phyloP scores from a whole-genome alignment of 306 rosid species.

The Casuarina glauca region DNA sequence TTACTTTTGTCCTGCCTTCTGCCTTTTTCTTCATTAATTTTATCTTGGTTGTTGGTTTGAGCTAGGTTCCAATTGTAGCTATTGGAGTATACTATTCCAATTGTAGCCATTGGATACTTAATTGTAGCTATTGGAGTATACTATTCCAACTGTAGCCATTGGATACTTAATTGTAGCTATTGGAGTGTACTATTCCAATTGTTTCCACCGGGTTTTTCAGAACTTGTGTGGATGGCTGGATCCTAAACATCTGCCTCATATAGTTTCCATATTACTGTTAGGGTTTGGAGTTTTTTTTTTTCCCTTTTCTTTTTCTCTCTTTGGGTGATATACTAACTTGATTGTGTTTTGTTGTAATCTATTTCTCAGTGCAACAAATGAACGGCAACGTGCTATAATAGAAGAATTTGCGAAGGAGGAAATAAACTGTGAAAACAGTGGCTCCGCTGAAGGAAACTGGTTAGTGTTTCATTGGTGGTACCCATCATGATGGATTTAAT shows the following conservation, averaged over 20 bases:
- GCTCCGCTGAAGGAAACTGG: constrained; percentile 64
- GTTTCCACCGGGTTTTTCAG: background rate
- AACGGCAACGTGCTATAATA: constrained; percentile 78
- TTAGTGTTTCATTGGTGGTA: constrained; percentile 28
- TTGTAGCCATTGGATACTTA: too few species aligned
- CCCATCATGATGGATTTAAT: constrained; percentile 18
- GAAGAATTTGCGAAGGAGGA: constrained; percentile 92
- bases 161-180: background rate
- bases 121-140: background rate
- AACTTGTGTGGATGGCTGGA: background rate
- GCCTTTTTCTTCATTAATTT: background rate
- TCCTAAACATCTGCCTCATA: background rate
- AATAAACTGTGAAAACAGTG: constrained; percentile 50
- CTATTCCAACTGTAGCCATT: background rate
- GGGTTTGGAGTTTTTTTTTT: background rate
- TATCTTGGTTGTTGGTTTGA: background rate
- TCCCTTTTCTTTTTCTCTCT: background rate
- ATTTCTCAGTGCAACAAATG: constrained; percentile 59
- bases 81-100: background rate
- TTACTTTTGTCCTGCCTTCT: background rate
- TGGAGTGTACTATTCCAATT: background rate
- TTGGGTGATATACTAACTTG: constrained; percentile 28
- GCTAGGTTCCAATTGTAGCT: background rate
- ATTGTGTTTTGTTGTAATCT: constrained; percentile 25
- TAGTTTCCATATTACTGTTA: background rate